Base-by-base conservation (phyloP, 2,329 filamentous ascomycete species). In the Fusarium nanum region DNA sequence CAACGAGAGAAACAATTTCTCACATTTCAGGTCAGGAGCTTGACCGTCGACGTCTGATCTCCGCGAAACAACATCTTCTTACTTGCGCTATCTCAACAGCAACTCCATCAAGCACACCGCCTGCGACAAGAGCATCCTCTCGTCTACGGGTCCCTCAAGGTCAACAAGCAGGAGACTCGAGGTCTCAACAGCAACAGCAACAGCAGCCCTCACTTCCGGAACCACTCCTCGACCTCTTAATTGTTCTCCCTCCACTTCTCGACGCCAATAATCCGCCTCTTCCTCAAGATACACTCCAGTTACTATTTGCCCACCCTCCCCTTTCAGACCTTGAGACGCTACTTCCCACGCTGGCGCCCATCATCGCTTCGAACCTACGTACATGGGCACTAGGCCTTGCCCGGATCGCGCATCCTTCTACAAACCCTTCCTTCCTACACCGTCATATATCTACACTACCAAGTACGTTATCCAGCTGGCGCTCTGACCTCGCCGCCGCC, bases 391-490 rank as follows among this genome's bases (percentile, higher is more conserved):
- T 83, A 16, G 73, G 80, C 18, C 80, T 89, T 25, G 82, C 85
- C 2, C 83, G 86, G 41, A 79, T 86, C 34, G 76, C 81, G 5
- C 81, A 83, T 67, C 85, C 86, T 0, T 78, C 79, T 18, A 87
- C 84, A 1, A 87, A 87, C 75, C 81, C 86, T 1, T 86, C 86
- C 22, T 87, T 83, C 73, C 79, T 89, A n/a, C 88, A 90, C 78
- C 87, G 88, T 22, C 77, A 82, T 25, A 84, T 90, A 52, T 81
- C 87, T 2, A 78, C 81, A 20, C 79, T 91, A 4, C 79, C 84
- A 0, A 67, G 77, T 2, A 77, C 81, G 25, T 76, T 84, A 20
- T 67, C 77, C 6, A 61, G 78, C 4, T 81, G 88, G 2, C 75
- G 72, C n/a, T 34, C 75, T 14, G 65, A 77, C 6, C 73, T 84